Conservation (phyloP, 345 rosid genomes). For the Brassica nigra region DNA sequence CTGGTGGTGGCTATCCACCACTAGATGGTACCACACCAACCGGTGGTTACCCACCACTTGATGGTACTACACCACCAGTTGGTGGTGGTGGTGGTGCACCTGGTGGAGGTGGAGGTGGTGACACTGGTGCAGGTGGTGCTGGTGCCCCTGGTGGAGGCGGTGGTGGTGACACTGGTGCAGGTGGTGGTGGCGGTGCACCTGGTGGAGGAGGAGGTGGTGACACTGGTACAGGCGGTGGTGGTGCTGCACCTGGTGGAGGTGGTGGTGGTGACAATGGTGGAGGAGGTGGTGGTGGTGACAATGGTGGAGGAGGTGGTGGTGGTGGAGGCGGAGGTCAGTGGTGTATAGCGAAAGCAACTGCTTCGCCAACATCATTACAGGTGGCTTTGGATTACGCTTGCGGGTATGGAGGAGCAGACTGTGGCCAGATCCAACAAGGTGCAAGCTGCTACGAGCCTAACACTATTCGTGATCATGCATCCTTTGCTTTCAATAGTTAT, state of each 20-base stretch:
- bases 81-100: conserved; percentile 5
- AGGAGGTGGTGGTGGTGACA: not conserved
- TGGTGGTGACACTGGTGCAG: conserved; percentile 12
- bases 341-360: conserved; percentile 76
- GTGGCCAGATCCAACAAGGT: conserved; percentile 73
- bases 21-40: conserved; percentile 30
- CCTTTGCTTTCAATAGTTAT: conserved; percentile 90
- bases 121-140: conserved; percentile 17
- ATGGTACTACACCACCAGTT: conserved; percentile 13
- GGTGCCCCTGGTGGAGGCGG: conserved; percentile 17
- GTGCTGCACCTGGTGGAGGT: conserved; percentile 4
- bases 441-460: conserved; percentile 78
- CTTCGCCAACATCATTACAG: conserved; percentile 80
- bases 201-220: conserved; percentile 38
- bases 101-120: conserved; percentile 27
- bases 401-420: conserved; percentile 94
- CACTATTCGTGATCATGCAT: conserved; percentile 77
- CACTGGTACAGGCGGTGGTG: conserved; percentile 32
- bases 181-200: conserved; percentile 44
- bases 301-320: not conserved
- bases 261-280: conserved; percentile 30
- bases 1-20: conserved; percentile 38
- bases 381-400: conserved; percentile 98
- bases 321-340: conserved; percentile 51
- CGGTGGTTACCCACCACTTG: conserved; percentile 16